Percentiles rank a stretch among this genome's conserved stretches.
Evolutionary conservation across 331 rosid genomes (phyloP).

Genomic region (Acacia pycnantha): DNA sequence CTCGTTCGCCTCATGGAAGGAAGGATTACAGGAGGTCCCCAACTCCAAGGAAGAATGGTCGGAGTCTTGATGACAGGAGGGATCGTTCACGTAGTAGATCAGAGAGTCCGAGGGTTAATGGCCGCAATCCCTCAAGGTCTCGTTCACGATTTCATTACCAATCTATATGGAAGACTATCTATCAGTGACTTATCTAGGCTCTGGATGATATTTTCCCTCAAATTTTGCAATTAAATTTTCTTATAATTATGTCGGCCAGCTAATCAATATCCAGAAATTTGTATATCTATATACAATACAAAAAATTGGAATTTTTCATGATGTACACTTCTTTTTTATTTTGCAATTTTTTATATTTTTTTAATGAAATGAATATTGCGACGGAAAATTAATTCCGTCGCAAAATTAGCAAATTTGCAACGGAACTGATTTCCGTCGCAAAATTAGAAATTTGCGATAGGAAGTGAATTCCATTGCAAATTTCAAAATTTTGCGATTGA

Average conservation of each 20-base stretch:
- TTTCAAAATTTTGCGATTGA: too few relatives aligned
- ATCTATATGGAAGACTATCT: not conserved
- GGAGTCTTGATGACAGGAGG: conserved; percentile 45
- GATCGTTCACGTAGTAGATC: conserved; percentile 53
- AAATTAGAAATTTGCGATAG: too few relatives aligned
- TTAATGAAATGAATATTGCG: too few relatives aligned
- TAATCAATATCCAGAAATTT: too few relatives aligned
- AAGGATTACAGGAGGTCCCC: conserved; percentile 58
- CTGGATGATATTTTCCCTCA: not conserved
- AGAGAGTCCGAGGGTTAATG: conserved; percentile 47
- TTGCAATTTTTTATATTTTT: too few relatives aligned
- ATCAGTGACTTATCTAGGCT: not conserved
- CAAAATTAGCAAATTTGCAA: too few relatives aligned
- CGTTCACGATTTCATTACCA: conserved; percentile 29
- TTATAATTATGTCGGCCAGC: not conserved
- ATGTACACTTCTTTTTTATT: too few relatives aligned
- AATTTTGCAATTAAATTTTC: not conserved
- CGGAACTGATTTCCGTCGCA: too few relatives aligned
- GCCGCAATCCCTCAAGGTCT: conserved; percentile 53
- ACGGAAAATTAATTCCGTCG: too few relatives aligned
- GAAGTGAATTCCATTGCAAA: too few relatives aligned
- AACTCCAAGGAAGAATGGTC: conserved; percentile 55
- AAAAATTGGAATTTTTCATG: too few relatives aligned
- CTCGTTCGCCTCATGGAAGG: conserved; percentile 53
- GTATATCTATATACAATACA: too few relatives aligned